These are phyloP conservation scores for Monosporascus sp. DNA, from an alignment of 2,329 filamentous ascomycete genomes.

Conservation along the genomic window DNA sequence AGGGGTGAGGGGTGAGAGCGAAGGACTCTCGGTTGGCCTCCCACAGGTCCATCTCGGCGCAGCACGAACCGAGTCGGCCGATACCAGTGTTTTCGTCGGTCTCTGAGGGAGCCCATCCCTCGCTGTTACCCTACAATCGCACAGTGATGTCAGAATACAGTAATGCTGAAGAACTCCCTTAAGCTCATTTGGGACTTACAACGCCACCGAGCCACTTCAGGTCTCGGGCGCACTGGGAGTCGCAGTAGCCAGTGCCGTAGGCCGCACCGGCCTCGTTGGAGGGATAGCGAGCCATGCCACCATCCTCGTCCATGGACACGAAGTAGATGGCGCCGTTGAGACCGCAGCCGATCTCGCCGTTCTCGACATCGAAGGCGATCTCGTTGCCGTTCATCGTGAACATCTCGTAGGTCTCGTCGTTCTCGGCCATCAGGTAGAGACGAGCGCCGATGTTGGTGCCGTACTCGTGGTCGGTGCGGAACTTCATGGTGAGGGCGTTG, in stretches of 20 bases:
- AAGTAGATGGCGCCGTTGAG: constrained; percentile 59
- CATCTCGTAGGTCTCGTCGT: constrained; percentile 50
- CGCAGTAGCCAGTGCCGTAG: constrained; percentile 53
- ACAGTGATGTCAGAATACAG: neutral
- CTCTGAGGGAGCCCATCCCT: constrained; percentile 39
- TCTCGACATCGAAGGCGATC: constrained; percentile 59
- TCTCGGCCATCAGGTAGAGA: constrained; percentile 49
- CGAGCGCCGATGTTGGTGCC: constrained; percentile 36
- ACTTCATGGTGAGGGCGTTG: constrained; percentile 41
- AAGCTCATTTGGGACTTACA: constrained; percentile 19
- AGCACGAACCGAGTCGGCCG: constrained; percentile 47
- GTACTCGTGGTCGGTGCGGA: constrained; percentile 37
- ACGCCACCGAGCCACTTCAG: constrained; percentile 48
- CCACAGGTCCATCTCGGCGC: constrained; percentile 57
- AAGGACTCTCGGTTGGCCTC: constrained; percentile 55
- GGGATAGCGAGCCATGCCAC: constrained; percentile 39
- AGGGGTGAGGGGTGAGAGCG: constrained; percentile 56
- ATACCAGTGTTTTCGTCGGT: constrained; percentile 44
- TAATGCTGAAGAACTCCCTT: neutral
- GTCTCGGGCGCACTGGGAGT: constrained; percentile 41
- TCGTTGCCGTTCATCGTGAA: constrained; percentile 55
- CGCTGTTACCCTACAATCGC: constrained; percentile 32
- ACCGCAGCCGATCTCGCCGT: constrained; percentile 53
- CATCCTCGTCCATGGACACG: constrained; percentile 48
- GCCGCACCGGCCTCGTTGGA: constrained; percentile 43